These are phyloP conservation scores for Sisymbrium irio DNA, from an alignment of 345 rosid genomes.

Conservation along the genomic window DNA sequence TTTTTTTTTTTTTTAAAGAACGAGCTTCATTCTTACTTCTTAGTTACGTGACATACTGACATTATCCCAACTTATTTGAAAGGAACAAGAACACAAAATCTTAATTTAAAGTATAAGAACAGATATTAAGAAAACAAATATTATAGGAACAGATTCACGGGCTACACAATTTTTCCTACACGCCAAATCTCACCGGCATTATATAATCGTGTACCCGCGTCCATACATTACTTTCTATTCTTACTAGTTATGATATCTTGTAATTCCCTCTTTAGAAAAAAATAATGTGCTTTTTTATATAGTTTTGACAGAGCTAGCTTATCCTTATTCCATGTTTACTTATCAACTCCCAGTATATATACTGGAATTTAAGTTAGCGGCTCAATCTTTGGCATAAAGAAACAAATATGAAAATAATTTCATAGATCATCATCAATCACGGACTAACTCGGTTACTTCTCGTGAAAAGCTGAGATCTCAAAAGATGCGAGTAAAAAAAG, in stretches of 20 bases:
- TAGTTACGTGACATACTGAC: slow-evolving; percentile 8
- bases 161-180: slow-evolving; percentile 14
- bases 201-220: slow-evolving; percentile 6
- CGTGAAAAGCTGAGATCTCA: neutral
- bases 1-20: too few relatives aligned
- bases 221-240: neutral
- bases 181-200: slow-evolving; percentile 4
- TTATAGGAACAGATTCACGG: slow-evolving; percentile 27
- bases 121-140: too few relatives aligned
- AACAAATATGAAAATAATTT: neutral
- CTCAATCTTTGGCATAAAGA: neutral
- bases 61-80: neutral
- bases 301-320: neutral
- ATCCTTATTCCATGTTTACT: neutral
- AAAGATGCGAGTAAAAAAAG: neutral
- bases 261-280: too few relatives aligned
- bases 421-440: slow-evolving; percentile 10
- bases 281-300: neutral
- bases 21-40: neutral
- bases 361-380: neutral
- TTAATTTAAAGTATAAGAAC: neutral
- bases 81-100: neutral
- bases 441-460: neutral
- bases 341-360: too few relatives aligned
- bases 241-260: neutral